Evolutionary conservation across 2,329 filamentous ascomycete genomes (phyloP), one percentile per base, ranked within the genome.

Genomic region (Aspergillus udagawae): DNA sequence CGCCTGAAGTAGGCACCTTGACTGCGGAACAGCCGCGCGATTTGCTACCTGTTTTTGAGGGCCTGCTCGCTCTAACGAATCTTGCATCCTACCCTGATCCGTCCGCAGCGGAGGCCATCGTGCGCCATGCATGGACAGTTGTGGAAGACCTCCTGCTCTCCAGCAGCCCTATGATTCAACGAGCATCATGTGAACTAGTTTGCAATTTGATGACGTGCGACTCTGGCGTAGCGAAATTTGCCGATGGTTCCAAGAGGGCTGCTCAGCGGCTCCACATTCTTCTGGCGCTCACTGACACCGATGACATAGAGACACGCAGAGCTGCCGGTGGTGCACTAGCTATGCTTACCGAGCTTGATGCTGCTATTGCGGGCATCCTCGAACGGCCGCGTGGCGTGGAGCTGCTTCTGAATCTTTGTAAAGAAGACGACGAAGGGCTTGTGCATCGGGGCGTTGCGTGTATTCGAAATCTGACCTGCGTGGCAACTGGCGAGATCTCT

Each of bases 41-140:
- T 71, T 83, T 97, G 14, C 82, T 99, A 0, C 92, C 94, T 0
- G 87, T 89, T 0, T 99, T 97, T 65, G 94, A 99, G 74, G 83
- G 89, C 0, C 82, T 99, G 8, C 88, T 97, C 72, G 93, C 94
- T 0, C 83, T 99, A 38, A 97, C 94, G 0, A 99, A 99, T 66
- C 83, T 99, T 7, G 94, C 93, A 0, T 95, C 91, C 0, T 70
- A 74, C 49, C 70, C 78, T 20, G 73, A 79, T 60, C 67, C 67
- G 53, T 67, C 72, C 28, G 70, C 75, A 14, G 84, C 87, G 12
- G 88, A 92, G 53, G 79, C 82, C 17, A 92, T 96, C 51, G 85
- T 96, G 38, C 85, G 89, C 9, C 79, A 83, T 3, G 85, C 88
- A 0, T 96, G 91, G 84, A 72, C 85, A 0, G 84, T 85, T 21